These are phyloP conservation scores for Lachancea meyersii DNA, from an alignment of 805 yeast genomes.

Conservation along the genomic window DNA sequence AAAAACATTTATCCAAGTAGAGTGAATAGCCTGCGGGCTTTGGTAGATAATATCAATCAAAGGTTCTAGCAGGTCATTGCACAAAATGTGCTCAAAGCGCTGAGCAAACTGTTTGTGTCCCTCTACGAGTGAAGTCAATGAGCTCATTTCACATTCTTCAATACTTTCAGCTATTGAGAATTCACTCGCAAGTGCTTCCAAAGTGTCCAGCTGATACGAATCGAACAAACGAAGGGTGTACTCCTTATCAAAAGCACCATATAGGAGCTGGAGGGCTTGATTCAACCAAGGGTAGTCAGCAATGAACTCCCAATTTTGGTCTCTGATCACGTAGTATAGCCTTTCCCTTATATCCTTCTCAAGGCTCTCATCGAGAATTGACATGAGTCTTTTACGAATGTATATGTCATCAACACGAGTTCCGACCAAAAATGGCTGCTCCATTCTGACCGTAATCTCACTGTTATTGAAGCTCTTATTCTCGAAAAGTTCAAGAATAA, in stretches of 20 bases:
- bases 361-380: constrained; percentile 67
- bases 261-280: constrained; percentile 82
- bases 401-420: constrained; percentile 73
- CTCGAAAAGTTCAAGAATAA: constrained; percentile 81
- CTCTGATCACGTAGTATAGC: constrained; percentile 78
- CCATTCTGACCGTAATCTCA: constrained; percentile 90
- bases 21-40: constrained; percentile 70
- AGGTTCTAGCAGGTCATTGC: constrained; percentile 62
- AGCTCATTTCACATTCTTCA: constrained; percentile 2
- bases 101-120: constrained; percentile 30
- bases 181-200: constrained; percentile 33
- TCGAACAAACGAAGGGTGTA: constrained; percentile 41
- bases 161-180: constrained; percentile 3
- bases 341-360: constrained; percentile 75
- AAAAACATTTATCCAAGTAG: constrained; percentile 78
- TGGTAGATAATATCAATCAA: constrained; percentile 76
- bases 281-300: constrained; percentile 93
- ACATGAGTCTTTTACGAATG: constrained; percentile 72
- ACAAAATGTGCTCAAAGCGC: constrained; percentile 37
- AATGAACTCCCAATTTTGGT: constrained; percentile 94
- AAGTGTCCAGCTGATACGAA: constrained; percentile 49
- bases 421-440: constrained; percentile 92
- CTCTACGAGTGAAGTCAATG: constrained; percentile 28
- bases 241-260: constrained; percentile 63
- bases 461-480: constrained; percentile 71